Percentiles rank a stretch among this genome's conserved stretches.
These are phyloP conservation scores for Brassica carinata DNA, from an alignment of 345 rosid species.

Conservation along the genomic window DNA sequence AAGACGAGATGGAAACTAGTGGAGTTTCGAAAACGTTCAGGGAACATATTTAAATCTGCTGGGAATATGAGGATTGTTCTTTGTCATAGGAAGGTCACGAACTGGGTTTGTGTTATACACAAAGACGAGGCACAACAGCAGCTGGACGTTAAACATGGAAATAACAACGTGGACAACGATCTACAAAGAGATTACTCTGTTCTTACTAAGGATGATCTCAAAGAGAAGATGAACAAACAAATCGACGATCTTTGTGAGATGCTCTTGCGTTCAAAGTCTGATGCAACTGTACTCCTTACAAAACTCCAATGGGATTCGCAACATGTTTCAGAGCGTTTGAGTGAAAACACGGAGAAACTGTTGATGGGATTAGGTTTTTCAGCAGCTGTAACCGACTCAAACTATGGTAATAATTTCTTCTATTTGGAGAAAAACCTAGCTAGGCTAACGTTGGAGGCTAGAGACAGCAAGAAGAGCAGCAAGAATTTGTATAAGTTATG, in stretches of 20 bases:
- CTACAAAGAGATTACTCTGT: slow-evolving; percentile 2
- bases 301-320: background rate
- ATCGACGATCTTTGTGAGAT: slow-evolving; percentile 7
- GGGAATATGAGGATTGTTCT: too few species aligned
- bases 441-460: background rate
- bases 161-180: slow-evolving; percentile 13
- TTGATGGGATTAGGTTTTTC: slow-evolving; percentile 15
- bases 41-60: too few species aligned
- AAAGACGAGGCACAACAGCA: too few species aligned
- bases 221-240: slow-evolving; percentile 8
- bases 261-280: background rate
- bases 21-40: too few species aligned
- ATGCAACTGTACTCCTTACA: slow-evolving; percentile 26
- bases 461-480: background rate
- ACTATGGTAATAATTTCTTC: background rate
- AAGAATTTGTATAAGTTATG: too few species aligned
- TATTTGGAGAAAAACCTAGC: background rate
- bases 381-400: background rate
- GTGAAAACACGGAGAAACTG: background rate
- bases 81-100: too few species aligned
- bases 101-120: too few species aligned
- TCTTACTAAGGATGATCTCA: background rate
- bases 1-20: too few species aligned
- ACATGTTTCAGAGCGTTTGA: slow-evolving; percentile 10
- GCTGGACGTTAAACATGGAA: too few species aligned